phyloP scores from a whole-genome alignment of 2,329 filamentous ascomycete genomes.

The Aspergillus pseudotamarii region DNA sequence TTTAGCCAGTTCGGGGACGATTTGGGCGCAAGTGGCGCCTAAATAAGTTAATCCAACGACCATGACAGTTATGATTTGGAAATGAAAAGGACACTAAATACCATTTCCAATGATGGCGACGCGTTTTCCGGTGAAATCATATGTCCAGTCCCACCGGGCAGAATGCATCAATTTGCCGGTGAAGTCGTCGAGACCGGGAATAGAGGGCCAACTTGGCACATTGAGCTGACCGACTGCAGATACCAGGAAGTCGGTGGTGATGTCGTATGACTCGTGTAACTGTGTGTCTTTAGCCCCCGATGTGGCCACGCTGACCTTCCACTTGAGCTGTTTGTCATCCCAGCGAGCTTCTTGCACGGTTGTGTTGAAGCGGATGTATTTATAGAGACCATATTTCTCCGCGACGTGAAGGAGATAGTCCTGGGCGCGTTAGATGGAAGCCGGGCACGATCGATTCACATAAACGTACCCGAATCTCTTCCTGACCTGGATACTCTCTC shows the following conservation, averaged over 20 bases:
- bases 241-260: slow-evolving; percentile 59
- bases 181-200: slow-evolving; percentile 53
- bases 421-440: slow-evolving; percentile 21
- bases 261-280: slow-evolving; percentile 54
- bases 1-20: slow-evolving; percentile 60
- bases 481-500: slow-evolving; percentile 61
- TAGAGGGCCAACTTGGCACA: slow-evolving; percentile 53
- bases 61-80: background rate
- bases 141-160: slow-evolving; percentile 64
- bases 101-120: slow-evolving; percentile 64
- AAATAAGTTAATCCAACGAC: background rate
- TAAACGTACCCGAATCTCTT: slow-evolving; percentile 56
- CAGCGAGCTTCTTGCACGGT: slow-evolving; percentile 56
- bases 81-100: slow-evolving; percentile 22
- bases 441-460: background rate
- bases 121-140: slow-evolving; percentile 56
- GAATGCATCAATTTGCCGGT: slow-evolving; percentile 59
- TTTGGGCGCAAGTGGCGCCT: slow-evolving; percentile 62
- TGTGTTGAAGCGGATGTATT: slow-evolving; percentile 61
- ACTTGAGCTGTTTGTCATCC: slow-evolving; percentile 56
- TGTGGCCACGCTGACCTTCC: slow-evolving; percentile 54
- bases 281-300: slow-evolving; percentile 59
- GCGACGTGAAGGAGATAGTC: slow-evolving; percentile 57
- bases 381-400: slow-evolving; percentile 57
- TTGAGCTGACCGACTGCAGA: slow-evolving; percentile 64